These are phyloP conservation scores for Cladosporium austrohemisphaericum DNA, from an alignment of 2,329 filamentous ascomycete genomes.

Conservation along the genomic window DNA sequence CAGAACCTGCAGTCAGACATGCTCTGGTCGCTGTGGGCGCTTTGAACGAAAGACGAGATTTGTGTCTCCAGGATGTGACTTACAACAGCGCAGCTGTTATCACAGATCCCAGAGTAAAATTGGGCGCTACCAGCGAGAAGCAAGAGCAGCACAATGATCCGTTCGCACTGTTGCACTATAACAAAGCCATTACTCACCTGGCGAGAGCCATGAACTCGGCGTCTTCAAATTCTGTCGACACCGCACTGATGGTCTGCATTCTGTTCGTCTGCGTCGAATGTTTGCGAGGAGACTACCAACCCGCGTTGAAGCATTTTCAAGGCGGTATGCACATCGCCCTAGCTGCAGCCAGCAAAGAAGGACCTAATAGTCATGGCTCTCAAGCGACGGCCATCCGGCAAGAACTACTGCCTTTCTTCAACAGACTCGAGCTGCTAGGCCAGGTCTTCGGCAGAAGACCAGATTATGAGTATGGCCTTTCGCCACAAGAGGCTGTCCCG, in stretches of 20 bases:
- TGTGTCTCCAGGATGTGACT: background rate
- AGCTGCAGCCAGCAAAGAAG: background rate
- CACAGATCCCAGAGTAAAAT: slow-evolving; percentile 10
- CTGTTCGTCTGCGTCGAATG: slow-evolving; percentile 30
- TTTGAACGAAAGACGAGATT: slow-evolving; percentile 20
- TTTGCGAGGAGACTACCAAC: slow-evolving; percentile 22
- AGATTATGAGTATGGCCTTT: slow-evolving; percentile 5
- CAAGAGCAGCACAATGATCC: slow-evolving; percentile 16
- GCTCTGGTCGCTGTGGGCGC: slow-evolving; percentile 26
- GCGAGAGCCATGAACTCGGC: slow-evolving; percentile 15
- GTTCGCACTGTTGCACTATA: slow-evolving; percentile 25
- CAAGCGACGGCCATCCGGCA: slow-evolving; percentile 13
- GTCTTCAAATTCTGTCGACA: slow-evolving; percentile 16
- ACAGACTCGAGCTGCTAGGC: slow-evolving; percentile 21
- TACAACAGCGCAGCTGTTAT: background rate
- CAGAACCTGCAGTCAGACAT: slow-evolving; percentile 26
- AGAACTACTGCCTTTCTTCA: slow-evolving; percentile 20
- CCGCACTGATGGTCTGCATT: slow-evolving; percentile 26
- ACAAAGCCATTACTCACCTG: slow-evolving; percentile 22
- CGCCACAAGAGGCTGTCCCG: slow-evolving; percentile 13
- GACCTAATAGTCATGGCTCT: background rate
- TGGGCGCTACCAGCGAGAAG: background rate
- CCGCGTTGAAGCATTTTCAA: slow-evolving; percentile 24
- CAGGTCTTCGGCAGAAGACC: slow-evolving; percentile 17
- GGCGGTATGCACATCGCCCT: slow-evolving; percentile 23